Evolutionary conservation across 2,329 filamentous ascomycete species (phyloP).

Genomic region (Exophiala viscosa): DNA sequence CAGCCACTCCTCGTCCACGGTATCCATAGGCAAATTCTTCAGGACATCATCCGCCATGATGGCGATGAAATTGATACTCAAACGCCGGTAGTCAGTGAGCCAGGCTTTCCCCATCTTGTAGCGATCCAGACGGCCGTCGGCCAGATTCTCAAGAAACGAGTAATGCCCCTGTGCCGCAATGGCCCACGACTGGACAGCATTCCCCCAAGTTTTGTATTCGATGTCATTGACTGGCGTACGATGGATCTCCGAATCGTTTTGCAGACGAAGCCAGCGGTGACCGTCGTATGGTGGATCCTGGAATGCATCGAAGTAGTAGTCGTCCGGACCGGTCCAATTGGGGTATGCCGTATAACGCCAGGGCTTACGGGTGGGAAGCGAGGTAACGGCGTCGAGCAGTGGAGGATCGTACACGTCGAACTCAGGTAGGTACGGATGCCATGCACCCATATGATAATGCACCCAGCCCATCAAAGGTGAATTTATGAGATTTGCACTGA

Average conservation of each 20-base stretch:
- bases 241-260: constrained; percentile 41
- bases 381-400: constrained; percentile 1
- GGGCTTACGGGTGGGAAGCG: constrained; percentile 22
- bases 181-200: background rate
- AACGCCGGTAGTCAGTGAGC: constrained; percentile 49
- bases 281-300: constrained; percentile 38
- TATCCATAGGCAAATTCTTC: constrained; percentile 45
- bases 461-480: constrained; percentile 53
- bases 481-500: constrained; percentile 57
- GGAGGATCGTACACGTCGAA: constrained; percentile 8
- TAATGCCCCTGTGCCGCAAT: constrained; percentile 35
- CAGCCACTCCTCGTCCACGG: constrained; percentile 48
- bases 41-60: constrained; percentile 53
- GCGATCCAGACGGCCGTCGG: constrained; percentile 39
- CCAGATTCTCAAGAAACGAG: constrained; percentile 38
- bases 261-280: constrained; percentile 49
- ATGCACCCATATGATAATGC: constrained; percentile 52
- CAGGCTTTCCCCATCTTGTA: constrained; percentile 44
- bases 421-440: constrained; percentile 55
- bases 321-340: constrained; percentile 33
- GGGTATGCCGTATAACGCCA: constrained; percentile 37
- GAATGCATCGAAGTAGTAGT: constrained; percentile 31
- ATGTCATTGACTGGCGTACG: constrained; percentile 48
- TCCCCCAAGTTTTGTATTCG: constrained; percentile 41
- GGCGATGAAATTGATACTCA: constrained; percentile 54